Percentiles rank a stretch among this genome's conserved stretches.
phyloP scores from a whole-genome alignment of 768 basidiomycete species.

The Suillus fuscotomentosus region DNA sequence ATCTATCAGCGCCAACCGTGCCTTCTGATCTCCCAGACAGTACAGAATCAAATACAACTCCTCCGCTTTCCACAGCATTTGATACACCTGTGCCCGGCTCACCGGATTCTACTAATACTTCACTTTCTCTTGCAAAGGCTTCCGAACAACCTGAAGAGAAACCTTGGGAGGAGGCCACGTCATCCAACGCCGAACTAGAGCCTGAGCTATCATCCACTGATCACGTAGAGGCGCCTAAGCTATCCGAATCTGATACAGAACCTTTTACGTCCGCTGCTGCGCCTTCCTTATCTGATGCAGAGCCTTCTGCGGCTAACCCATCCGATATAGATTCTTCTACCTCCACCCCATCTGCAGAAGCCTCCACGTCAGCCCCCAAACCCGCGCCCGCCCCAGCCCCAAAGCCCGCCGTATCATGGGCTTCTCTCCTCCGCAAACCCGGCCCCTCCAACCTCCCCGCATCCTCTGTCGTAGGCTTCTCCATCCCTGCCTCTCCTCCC shows the following conservation, averaged over 20 bases:
- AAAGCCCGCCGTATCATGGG: constrained; percentile 62
- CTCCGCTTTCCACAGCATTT: constrained; percentile 49
- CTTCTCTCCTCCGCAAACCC: constrained; percentile 61
- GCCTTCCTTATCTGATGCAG: neutral
- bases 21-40: constrained; percentile 33
- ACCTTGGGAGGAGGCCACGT: neutral
- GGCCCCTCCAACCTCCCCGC: constrained; percentile 53
- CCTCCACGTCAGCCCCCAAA: neutral
- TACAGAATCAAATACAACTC: constrained; percentile 48
- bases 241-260: constrained; percentile 3
- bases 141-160: constrained; percentile 9
- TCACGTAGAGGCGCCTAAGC: constrained; percentile 9
- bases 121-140: constrained; percentile 41
- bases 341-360: neutral
- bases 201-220: constrained; percentile 15
- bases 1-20: neutral
- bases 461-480: constrained; percentile 72
- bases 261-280: neutral
- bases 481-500: constrained; percentile 53
- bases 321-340: constrained; percentile 5
- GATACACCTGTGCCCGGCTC: constrained; percentile 49
- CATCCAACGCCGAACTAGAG: neutral
- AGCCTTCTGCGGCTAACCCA: neutral
- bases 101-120: constrained; percentile 60
- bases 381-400: constrained; percentile 21